Conservation (phyloP, 2,329 filamentous ascomycete species). For the Phymatotrichopsis omnivora region DNA sequence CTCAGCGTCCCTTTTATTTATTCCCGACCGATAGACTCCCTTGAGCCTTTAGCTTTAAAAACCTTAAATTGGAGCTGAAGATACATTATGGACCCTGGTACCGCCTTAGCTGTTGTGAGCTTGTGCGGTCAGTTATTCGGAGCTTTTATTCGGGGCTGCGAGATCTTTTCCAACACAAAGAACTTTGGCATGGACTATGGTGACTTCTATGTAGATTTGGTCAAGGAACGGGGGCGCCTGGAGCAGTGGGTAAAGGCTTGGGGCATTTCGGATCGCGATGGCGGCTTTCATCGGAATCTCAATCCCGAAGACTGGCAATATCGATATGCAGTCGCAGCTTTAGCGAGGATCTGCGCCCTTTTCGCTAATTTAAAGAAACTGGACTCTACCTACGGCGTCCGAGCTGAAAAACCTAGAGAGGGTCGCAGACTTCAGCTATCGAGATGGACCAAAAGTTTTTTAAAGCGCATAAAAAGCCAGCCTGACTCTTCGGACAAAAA, state of each 20-base stretch:
- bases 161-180: background rate
- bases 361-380: background rate
- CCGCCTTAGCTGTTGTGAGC: background rate
- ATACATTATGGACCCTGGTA: too few species aligned
- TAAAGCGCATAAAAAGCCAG: too few species aligned
- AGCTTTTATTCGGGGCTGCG: background rate
- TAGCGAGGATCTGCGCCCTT: background rate
- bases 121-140: background rate
- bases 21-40: too few species aligned
- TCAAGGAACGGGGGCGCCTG: background rate
- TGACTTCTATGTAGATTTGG: background rate
- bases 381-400: background rate
- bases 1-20: too few species aligned
- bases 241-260: constrained; percentile 4
- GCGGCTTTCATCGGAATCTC: background rate
- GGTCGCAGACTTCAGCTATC: too few species aligned
- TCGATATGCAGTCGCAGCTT: background rate
- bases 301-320: background rate
- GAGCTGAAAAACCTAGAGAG: too few species aligned
- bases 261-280: too few species aligned
- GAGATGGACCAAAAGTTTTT: too few species aligned
- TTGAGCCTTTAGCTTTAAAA: too few species aligned
- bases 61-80: too few species aligned
- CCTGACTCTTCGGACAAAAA: too few species aligned
- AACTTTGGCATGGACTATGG: background rate